Conservation (phyloP, 2,329 filamentous ascomycete genomes). For the Sporothrix brasiliensis region DNA sequence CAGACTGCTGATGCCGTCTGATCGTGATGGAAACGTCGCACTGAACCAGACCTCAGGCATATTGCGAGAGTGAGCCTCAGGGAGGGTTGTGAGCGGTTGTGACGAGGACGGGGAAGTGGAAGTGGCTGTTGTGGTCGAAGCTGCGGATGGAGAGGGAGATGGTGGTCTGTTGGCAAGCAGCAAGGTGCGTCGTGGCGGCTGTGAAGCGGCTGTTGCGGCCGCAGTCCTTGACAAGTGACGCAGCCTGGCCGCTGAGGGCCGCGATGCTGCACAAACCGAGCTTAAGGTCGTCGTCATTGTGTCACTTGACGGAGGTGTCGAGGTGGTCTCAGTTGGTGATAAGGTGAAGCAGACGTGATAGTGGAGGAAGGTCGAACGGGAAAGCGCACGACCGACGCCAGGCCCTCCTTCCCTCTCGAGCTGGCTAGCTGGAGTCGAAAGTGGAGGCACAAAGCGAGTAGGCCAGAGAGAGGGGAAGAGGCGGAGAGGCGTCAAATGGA, state of each 20-base stretch:
- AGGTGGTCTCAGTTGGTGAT: neutral
- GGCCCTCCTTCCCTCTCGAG: slow-evolving; percentile 21
- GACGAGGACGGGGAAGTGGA: slow-evolving; percentile 12
- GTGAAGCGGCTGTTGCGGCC: neutral
- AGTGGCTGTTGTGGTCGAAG: neutral
- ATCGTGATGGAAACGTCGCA: slow-evolving; percentile 42
- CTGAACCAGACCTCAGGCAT: slow-evolving; percentile 52
- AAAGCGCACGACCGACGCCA: neutral
- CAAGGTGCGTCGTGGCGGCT: slow-evolving; percentile 33
- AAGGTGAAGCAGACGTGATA: neutral
- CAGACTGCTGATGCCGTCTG: neutral
- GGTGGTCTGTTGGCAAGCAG: slow-evolving; percentile 25
- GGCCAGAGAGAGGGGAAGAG: slow-evolving; percentile 16
- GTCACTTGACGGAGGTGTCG: neutral
- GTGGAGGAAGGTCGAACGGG: slow-evolving; percentile 6
- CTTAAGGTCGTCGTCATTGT: neutral
- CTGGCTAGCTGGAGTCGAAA: slow-evolving; percentile 6
- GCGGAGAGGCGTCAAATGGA: slow-evolving; percentile 9
- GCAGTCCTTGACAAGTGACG: slow-evolving; percentile 4
- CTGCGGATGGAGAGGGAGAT: slow-evolving; percentile 23
- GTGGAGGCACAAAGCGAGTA: slow-evolving; percentile 17
- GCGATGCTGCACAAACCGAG: neutral
- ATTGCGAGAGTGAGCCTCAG: slow-evolving; percentile 39
- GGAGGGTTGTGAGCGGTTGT: slow-evolving; percentile 36
- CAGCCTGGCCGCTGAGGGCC: neutral